Evolutionary conservation across 371 early-diverging fungal genomes (phyloP).

Genomic region (Coemansia sp.): DNA sequence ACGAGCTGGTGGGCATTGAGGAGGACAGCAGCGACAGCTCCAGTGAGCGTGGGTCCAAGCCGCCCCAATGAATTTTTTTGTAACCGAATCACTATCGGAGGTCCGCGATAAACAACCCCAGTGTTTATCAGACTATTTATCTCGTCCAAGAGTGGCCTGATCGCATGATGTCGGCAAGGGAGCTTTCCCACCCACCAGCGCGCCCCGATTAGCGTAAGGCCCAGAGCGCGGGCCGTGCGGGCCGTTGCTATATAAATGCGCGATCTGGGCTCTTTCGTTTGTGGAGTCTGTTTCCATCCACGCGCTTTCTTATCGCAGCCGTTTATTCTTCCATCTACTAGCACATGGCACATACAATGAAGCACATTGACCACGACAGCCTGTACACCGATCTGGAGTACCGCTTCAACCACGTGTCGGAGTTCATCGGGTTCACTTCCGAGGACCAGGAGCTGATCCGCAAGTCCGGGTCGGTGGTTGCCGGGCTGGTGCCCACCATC

Average conservation of each 20-base stretch:
- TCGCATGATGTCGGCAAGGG: not conserved
- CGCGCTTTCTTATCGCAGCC: no score
- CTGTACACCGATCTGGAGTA: slow-evolving; percentile 71
- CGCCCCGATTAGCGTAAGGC: not conserved
- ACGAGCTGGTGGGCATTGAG: slow-evolving; percentile 49
- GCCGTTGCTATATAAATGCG: not conserved
- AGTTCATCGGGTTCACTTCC: slow-evolving; percentile 68
- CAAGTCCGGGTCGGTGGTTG: slow-evolving; percentile 62
- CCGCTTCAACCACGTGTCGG: slow-evolving; percentile 70
- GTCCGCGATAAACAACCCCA: not conserved
- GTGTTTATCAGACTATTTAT: not conserved
- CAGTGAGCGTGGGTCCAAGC: not conserved
- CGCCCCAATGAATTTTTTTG: not conserved
- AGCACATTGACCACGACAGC: slow-evolving; percentile 62
- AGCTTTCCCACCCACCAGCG: no score
- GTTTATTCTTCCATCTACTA: not conserved
- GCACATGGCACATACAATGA: slow-evolving; percentile 32
- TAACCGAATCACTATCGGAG: not conserved
- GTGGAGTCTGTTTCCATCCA: no score
- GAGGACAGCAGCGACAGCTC: slow-evolving; percentile 27
- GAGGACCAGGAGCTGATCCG: slow-evolving; percentile 65
- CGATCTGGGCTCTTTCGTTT: no score
- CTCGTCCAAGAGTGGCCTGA: not conserved
- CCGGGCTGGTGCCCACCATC: slow-evolving; percentile 73
- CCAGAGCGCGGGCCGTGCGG: not conserved